A percentile compares a stretch with the other conserved stretches of the same genome.
Conservation (phyloP, 345 rosid genomes). For the Hypericum perforatum region DNA sequence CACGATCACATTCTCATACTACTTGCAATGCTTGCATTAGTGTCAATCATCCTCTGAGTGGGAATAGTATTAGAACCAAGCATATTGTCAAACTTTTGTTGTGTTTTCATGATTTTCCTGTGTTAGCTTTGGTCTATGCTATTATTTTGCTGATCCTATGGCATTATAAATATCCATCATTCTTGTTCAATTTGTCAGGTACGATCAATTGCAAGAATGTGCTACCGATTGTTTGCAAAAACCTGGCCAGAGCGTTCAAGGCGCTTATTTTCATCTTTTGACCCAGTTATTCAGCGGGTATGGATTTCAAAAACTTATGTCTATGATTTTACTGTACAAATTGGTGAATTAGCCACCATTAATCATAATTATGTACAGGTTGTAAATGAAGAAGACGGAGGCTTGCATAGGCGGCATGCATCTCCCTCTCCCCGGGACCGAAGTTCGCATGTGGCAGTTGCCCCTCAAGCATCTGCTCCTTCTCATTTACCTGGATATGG, state of each 20-base stretch:
- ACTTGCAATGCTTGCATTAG: too few species aligned
- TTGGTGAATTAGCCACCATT: slow-evolving; percentile 5
- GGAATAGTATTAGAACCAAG: too few species aligned
- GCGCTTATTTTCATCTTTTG: slow-evolving; percentile 82
- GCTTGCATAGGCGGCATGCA: slow-evolving; percentile 89
- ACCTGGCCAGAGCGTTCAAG: slow-evolving; percentile 99
- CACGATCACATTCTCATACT: too few species aligned
- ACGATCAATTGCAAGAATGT: slow-evolving; percentile 90
- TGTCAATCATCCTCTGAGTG: too few species aligned
- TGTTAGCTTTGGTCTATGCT: not conserved
- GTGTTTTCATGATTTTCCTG: too few species aligned
- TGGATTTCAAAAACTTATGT: slow-evolving; percentile 2
- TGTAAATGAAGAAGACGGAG: slow-evolving; percentile 91
- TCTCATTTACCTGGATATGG: slow-evolving; percentile 74
- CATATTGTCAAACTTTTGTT: too few species aligned
- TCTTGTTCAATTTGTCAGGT: slow-evolving; percentile 46
- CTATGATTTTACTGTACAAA: not conserved
- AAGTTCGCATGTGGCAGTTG: slow-evolving; percentile 47
- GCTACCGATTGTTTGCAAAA: slow-evolving; percentile 95
- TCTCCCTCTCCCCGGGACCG: slow-evolving; percentile 93
- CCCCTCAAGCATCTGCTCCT: slow-evolving; percentile 45
- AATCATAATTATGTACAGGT: slow-evolving; percentile 34
- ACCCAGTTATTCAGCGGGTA: slow-evolving; percentile 98
- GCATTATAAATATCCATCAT: not conserved
- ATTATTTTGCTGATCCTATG: not conserved